A percentile compares a stretch with the other conserved stretches of the same genome.
phyloP scores from a whole-genome alignment of 345 rosid genomes.

The Linum lewisii region DNA sequence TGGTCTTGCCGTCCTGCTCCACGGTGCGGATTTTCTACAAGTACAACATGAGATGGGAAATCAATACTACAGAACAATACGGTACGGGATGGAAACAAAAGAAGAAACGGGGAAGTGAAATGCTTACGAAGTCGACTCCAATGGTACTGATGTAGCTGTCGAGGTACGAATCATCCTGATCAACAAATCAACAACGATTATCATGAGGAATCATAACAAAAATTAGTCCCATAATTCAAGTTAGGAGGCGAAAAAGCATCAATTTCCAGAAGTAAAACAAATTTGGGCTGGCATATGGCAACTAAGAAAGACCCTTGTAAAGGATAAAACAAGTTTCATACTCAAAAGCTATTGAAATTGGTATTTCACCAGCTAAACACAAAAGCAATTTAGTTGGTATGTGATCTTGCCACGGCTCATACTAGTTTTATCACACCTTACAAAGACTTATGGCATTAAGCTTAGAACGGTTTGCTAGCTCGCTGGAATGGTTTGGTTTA shows the following conservation, averaged over 20 bases:
- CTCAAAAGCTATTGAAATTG: too few species aligned
- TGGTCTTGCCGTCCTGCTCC: constrained; percentile 30
- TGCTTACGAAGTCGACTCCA: constrained; percentile 75
- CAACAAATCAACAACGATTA: constrained; percentile 5
- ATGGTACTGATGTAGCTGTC: constrained; percentile 82
- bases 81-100: neutral
- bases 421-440: too few species aligned
- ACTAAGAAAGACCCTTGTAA: too few species aligned
- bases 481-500: too few species aligned
- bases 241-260: neutral
- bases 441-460: too few species aligned
- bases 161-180: constrained; percentile 70
- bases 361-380: too few species aligned
- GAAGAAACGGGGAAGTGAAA: neutral
- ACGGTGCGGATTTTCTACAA: constrained; percentile 29
- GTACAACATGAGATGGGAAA: neutral
- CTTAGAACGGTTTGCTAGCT: too few species aligned
- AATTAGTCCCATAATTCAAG: neutral
- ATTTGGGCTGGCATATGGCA: too few species aligned
- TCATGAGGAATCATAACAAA: neutral
- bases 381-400: too few species aligned
- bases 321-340: too few species aligned
- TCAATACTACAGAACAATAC: neutral
- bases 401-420: too few species aligned
- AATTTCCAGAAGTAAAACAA: neutral